Percentiles rank a stretch among this genome's conserved stretches.
These are phyloP conservation scores for Macrolepiota dolichaula DNA, from an alignment of 768 basidiomycete genomes.

Conservation along the genomic window DNA sequence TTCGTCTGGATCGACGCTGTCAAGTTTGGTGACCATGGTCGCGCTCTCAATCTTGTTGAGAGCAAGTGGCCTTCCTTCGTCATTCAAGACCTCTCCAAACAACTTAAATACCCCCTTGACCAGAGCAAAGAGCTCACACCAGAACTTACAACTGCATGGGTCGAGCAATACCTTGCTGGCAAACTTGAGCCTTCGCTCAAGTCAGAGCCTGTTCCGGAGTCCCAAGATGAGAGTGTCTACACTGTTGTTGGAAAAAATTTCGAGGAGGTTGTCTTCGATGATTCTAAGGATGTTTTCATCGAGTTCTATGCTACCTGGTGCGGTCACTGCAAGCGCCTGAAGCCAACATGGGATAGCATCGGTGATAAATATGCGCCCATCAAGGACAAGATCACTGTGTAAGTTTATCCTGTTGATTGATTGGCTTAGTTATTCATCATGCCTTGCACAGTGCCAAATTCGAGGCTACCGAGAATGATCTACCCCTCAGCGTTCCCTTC, in stretches of 20 bases:
- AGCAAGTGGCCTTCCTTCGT: slow-evolving; percentile 93
- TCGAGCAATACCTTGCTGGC: slow-evolving; percentile 66
- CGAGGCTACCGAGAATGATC: slow-evolving; percentile 95
- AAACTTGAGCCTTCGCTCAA: slow-evolving; percentile 82
- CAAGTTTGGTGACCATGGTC: slow-evolving; percentile 95
- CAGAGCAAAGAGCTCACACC: slow-evolving; percentile 61
- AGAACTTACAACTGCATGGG: slow-evolving; percentile 53
- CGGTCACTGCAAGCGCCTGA: slow-evolving; percentile 95
- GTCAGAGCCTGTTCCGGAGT: slow-evolving; percentile 81
- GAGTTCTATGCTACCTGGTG: slow-evolving; percentile 99
- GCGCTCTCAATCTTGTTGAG: slow-evolving; percentile 84
- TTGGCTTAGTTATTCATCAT: slow-evolving; percentile 13
- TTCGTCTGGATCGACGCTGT: slow-evolving; percentile 98
- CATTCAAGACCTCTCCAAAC: slow-evolving; percentile 78
- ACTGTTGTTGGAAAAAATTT: slow-evolving; percentile 87
- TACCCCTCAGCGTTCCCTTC: slow-evolving; percentile 88
- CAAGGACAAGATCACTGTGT: slow-evolving; percentile 81
- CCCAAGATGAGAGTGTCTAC: slow-evolving; percentile 80
- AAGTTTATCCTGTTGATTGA: slow-evolving; percentile 19
- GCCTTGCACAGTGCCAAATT: slow-evolving; percentile 73
- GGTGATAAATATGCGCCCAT: slow-evolving; percentile 77
- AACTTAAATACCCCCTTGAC: slow-evolving; percentile 87
- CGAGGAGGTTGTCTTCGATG: slow-evolving; percentile 81
- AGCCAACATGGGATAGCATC: slow-evolving; percentile 89
- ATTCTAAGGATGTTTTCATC: slow-evolving; percentile 90